Evolutionary conservation across 2,329 filamentous ascomycete genomes (phyloP), one percentile per base, ranked within the genome.

Genomic region (Monosporascus sp.): DNA sequence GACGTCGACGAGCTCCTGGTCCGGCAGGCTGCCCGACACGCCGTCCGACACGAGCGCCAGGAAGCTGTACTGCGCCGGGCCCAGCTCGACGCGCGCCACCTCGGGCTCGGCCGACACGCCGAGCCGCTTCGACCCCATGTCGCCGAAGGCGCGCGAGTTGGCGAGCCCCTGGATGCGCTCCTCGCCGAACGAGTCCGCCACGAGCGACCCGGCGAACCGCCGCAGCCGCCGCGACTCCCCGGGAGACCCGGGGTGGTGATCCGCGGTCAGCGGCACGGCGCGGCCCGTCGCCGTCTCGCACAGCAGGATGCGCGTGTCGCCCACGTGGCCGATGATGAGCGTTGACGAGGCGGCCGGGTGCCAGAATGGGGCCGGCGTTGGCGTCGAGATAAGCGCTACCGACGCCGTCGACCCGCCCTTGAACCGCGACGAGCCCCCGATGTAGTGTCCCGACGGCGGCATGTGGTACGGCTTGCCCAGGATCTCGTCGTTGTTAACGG

Each of bases 111-210:
- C 94, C 4, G 88, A 92, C 14, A 99, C 93, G 27, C 94, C 94
- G 50, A 97, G 87, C 51, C 93, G 88, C 73, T 99, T 99, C 53
- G 86, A 89, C 37, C 82, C 81, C 73, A 97, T 91, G 74, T 99
- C 94, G 26, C 94, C 94, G 68, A 99, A 97, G 4, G 94, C 82
- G 31, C 94, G 88, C 35, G 90, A 95, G 73, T 99, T 99, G 61
- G 94, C 94, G 0, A 99, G 80, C 0, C 94, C 93, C 16, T 86
- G 86, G 70, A 99, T 94, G 61, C 94, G 91, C 72, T 97, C 92
- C 73, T 99, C 94, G 66, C 94, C 94, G 69, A 99, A 99, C 37
- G 90, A 95, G 72, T 99, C 94, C 0, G 93, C 94, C 19, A 96
- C 87, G 68, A 97, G 93, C 3, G 87, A 80, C 26, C 78, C 87